Conservation (phyloP, 1,284 basidiomycete genomes). For the Cryptococcus hybrid region DNA sequence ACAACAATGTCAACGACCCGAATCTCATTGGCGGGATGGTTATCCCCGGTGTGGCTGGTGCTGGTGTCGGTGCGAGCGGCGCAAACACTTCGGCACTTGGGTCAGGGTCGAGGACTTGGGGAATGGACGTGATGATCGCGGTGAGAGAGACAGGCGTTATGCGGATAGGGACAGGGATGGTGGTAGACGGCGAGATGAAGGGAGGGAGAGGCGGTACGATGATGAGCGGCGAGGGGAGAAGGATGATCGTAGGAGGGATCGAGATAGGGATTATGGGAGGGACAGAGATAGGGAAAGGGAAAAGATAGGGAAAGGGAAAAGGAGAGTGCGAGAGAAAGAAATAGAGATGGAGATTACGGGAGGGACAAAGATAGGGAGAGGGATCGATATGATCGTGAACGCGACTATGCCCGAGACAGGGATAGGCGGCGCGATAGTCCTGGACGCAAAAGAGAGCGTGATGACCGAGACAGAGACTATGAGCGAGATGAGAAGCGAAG, state of each 20-base stretch:
- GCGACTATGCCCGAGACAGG: constrained; percentile 10
- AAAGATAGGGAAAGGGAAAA: constrained; percentile 19
- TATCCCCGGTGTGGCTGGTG: background rate
- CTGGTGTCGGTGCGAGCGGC: constrained; percentile 22
- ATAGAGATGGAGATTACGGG: constrained; percentile 14
- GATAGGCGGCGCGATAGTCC: constrained; percentile 11
- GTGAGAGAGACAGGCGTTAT: constrained; percentile 8
- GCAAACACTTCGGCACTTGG: constrained; percentile 27
- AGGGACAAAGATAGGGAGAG: constrained; percentile 14
- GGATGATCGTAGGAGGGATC: background rate
- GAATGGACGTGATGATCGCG: constrained; percentile 2
- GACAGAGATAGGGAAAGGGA: constrained; percentile 24
- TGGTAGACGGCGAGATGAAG: constrained; percentile 7
- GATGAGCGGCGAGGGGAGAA: background rate
- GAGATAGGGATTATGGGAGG: background rate
- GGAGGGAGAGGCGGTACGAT: constrained; percentile 2
- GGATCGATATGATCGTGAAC: constrained; percentile 1
- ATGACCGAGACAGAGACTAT: constrained; percentile 3
- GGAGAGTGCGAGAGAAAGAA: constrained; percentile 10
- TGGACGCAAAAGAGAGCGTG: constrained; percentile 1
- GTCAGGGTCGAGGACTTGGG: constrained; percentile 12
- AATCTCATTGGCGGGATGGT: constrained; percentile 25
- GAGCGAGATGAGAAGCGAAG: constrained; percentile 2
- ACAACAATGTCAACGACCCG: constrained; percentile 35
- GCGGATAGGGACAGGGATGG: constrained; percentile 7